Percentiles rank a stretch among this genome's conserved stretches.
Conservation (phyloP, 306 rosid genomes). For the Vicia faba region DNA sequence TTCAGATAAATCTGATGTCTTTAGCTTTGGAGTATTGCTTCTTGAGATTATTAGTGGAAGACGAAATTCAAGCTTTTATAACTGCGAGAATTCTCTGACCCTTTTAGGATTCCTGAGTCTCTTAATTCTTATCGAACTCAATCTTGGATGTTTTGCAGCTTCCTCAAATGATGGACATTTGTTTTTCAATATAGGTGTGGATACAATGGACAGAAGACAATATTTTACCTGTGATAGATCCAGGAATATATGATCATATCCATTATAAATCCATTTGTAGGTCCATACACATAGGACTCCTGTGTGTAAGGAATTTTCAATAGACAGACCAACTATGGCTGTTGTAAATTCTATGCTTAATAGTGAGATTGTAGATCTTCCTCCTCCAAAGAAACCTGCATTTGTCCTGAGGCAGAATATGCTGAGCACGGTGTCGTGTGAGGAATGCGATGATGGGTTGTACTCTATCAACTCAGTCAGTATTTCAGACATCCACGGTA, state of each 20-base stretch:
- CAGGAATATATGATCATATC: slow-evolving; percentile 3
- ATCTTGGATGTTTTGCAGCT: too few species aligned
- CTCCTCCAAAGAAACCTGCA: slow-evolving; percentile 32
- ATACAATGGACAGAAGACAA: slow-evolving; percentile 30
- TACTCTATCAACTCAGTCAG: slow-evolving; percentile 5
- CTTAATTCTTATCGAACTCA: background rate
- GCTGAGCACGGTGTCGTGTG: background rate
- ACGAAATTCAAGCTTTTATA: slow-evolving; percentile 28
- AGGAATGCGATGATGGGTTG: background rate
- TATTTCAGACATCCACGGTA: slow-evolving; percentile 15
- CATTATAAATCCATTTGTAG: background rate
- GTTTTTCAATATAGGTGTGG: slow-evolving; percentile 36
- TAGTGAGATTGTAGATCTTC: slow-evolving; percentile 28
- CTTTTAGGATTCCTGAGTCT: slow-evolving; percentile 38
- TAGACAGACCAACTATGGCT: slow-evolving; percentile 34
- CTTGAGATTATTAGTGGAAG: slow-evolving; percentile 38
- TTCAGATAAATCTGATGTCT: slow-evolving; percentile 22
- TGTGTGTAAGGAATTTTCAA: slow-evolving; percentile 28
- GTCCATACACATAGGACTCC: slow-evolving; percentile 36
- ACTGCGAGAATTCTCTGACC: background rate
- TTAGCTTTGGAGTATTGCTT: slow-evolving; percentile 30
- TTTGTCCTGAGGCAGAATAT: slow-evolving; percentile 13
- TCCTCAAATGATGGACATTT: background rate
- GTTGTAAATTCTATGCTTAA: slow-evolving; percentile 27
- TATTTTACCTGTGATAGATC: slow-evolving; percentile 25